Conservation (phyloP, 176 grass and related monocot species). For the Aechmea fasciata region DNA sequence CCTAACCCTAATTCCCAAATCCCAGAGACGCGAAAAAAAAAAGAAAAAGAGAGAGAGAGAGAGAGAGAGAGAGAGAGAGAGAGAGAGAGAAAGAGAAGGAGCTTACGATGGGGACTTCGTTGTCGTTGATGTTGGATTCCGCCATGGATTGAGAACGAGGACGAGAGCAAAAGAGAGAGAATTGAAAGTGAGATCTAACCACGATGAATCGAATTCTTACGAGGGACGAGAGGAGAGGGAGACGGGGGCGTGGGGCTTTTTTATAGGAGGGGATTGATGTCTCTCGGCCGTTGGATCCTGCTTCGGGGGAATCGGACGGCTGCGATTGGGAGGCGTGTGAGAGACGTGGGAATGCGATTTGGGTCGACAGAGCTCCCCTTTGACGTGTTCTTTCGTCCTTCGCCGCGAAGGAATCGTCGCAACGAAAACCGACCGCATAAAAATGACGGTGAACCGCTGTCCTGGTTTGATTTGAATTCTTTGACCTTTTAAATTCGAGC, state of each 20-base stretch:
- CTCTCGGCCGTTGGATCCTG: neutral
- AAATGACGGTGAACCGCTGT: too few relatives aligned
- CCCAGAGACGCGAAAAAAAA: neutral
- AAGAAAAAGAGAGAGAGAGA: neutral
- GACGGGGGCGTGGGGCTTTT: neutral
- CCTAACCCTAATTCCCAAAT: neutral
- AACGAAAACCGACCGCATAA: too few relatives aligned
- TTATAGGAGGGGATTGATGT: neutral
- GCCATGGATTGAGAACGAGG: slow-evolving; percentile 18
- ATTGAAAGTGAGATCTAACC: neutral
- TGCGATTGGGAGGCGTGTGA: neutral
- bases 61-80: neutral
- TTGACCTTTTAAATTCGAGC: too few relatives aligned
- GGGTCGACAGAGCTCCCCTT: too few relatives aligned
- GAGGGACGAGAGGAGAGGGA: neutral
- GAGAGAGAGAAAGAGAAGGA: neutral
- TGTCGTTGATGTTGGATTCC: slow-evolving; percentile 17
- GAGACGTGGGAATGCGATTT: neutral
- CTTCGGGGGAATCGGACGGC: neutral
- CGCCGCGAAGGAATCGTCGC: too few relatives aligned
- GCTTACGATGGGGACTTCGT: slow-evolving; percentile 20
- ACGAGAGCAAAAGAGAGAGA: neutral
- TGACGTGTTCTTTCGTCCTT: too few relatives aligned
- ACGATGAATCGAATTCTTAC: neutral
- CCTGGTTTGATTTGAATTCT: too few relatives aligned